These are phyloP conservation scores for Tricholoma terreum DNA, from an alignment of 768 basidiomycete genomes.

Conservation along the genomic window DNA sequence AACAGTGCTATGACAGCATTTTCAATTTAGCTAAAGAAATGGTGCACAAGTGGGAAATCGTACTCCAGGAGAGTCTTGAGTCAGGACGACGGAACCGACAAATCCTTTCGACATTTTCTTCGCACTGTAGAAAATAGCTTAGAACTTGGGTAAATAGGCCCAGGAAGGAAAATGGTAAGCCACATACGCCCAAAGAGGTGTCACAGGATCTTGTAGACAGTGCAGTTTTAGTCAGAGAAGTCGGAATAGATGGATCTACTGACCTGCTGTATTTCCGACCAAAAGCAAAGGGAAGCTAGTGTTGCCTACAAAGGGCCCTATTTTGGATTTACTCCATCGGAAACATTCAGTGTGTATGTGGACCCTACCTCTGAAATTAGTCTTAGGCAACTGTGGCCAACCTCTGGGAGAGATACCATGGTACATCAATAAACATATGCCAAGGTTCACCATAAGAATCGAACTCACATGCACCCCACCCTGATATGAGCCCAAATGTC, in stretches of 20 bases:
- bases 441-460: background rate
- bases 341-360: background rate
- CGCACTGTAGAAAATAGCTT: conserved; percentile 25
- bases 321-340: background rate
- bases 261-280: conserved; percentile 23
- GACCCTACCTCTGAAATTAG: conserved; percentile 19
- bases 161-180: background rate
- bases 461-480: conserved; percentile 32
- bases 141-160: background rate
- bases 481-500: conserved; percentile 29
- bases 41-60: conserved; percentile 9
- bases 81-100: conserved; percentile 36
- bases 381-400: conserved; percentile 22
- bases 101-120: conserved; percentile 37
- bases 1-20: conserved; percentile 19
- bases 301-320: conserved; percentile 27
- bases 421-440: background rate
- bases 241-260: background rate
- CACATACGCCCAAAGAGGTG: conserved; percentile 22
- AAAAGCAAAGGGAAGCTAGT: conserved; percentile 32
- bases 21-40: too few species aligned
- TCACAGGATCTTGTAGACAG: conserved; percentile 18
- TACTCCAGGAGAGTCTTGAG: conserved; percentile 41
- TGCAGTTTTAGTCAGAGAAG: background rate
- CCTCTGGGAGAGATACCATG: conserved; percentile 11